phyloP scores from a whole-genome alignment of 495 filamentous ascomycete species.

The Margaritispora aquatica region DNA sequence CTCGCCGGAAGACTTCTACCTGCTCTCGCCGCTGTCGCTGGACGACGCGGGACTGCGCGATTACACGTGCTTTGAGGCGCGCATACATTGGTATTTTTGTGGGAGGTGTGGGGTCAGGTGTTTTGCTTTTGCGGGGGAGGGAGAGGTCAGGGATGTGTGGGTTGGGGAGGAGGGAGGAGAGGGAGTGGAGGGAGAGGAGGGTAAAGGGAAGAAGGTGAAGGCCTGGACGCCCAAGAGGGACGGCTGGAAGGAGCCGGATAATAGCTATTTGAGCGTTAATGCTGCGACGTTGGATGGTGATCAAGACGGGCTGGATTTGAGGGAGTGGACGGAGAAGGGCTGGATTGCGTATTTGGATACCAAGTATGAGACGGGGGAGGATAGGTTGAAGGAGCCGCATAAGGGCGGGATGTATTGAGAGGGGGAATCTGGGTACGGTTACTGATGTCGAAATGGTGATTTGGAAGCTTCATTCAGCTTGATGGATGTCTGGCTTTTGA shows the following conservation, averaged over 20 bases:
- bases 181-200: constrained; percentile 16
- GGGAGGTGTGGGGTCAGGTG: constrained; percentile 28
- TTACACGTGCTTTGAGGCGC: constrained; percentile 24
- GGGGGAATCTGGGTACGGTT: no score
- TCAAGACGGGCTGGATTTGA: constrained; percentile 21
- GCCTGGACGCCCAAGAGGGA: constrained; percentile 11
- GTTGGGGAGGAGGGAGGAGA: constrained; percentile 20
- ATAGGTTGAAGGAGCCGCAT: constrained; percentile 6
- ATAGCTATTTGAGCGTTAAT: constrained; percentile 19
- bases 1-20: constrained; percentile 27
- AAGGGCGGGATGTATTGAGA: constrained; percentile 8
- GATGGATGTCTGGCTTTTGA: no score
- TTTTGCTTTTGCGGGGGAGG: constrained; percentile 27
- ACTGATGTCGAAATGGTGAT: no score
- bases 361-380: neutral
- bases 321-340: constrained; percentile 19
- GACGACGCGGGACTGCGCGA: constrained; percentile 15
- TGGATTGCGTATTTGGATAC: constrained; percentile 18
- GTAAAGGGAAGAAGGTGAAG: constrained; percentile 14
- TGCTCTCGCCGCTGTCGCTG: constrained; percentile 26
- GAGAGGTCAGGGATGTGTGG: constrained; percentile 19
- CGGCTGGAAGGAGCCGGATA: constrained; percentile 9
- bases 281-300: constrained; percentile 14
- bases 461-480: no score
- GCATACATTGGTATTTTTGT: constrained; percentile 28